Evolutionary conservation across 148 eudicot species (phyloP).

Genomic region (Silene latifolia): DNA sequence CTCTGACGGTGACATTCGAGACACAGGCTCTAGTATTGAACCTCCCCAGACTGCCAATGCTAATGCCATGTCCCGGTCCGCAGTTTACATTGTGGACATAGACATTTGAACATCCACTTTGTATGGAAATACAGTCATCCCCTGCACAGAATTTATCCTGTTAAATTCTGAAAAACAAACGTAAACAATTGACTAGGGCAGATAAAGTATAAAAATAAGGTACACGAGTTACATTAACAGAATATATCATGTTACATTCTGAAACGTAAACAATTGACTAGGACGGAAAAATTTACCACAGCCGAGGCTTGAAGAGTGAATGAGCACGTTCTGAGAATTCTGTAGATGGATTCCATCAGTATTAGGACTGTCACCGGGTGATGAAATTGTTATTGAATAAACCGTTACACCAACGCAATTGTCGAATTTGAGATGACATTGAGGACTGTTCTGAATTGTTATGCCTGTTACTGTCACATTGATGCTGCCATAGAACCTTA

Average conservation of each 20-base stretch:
- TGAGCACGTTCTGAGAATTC: slow-evolving; percentile 70
- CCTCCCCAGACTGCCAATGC: slow-evolving; percentile 90
- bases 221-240: too few relatives aligned
- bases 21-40: slow-evolving; percentile 80
- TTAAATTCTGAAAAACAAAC: too few relatives aligned
- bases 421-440: slow-evolving; percentile 86
- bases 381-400: slow-evolving; percentile 43
- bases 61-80: slow-evolving; percentile 98
- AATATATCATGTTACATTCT: too few relatives aligned
- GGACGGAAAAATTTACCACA: too few relatives aligned
- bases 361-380: slow-evolving; percentile 91
- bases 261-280: too few relatives aligned
- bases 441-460: slow-evolving; percentile 82
- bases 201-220: too few relatives aligned
- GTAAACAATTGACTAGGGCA: too few relatives aligned
- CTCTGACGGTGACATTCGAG: slow-evolving; percentile 76
- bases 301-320: slow-evolving; percentile 63
- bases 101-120: slow-evolving; percentile 81
- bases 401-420: slow-evolving; percentile 67
- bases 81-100: slow-evolving; percentile 78
- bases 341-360: slow-evolving; percentile 94
- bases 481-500: slow-evolving; percentile 76
- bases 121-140: slow-evolving; percentile 87
- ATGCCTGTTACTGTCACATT: slow-evolving; percentile 87
- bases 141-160: too few relatives aligned